These are phyloP conservation scores for Geotrichum bryndzae DNA, from an alignment of 1,139 yeast genomes.

Conservation along the genomic window DNA sequence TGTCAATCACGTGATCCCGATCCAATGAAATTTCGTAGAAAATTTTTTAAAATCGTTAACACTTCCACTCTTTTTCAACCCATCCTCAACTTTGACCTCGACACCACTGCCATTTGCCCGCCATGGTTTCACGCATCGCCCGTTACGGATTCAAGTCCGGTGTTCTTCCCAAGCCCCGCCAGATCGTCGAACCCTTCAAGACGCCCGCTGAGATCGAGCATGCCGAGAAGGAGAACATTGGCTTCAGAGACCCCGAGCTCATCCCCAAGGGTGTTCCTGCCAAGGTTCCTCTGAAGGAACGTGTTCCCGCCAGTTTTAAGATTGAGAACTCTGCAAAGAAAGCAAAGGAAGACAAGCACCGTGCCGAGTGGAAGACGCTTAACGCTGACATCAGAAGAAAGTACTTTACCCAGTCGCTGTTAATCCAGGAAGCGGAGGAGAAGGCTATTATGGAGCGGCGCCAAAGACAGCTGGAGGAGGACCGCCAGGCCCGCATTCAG, in stretches of 20 bases:
- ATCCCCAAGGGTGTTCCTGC: constrained; percentile 66
- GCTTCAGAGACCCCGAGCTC: constrained; percentile 70
- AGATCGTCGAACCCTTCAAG: constrained; percentile 50
- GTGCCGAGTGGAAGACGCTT: constrained; percentile 46
- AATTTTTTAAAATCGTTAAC: not conserved
- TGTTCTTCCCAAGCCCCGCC: constrained; percentile 69
- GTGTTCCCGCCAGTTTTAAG: constrained; percentile 51
- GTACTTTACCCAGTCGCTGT: constrained; percentile 62
- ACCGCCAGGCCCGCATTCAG: constrained; percentile 34
- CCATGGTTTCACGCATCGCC: constrained; percentile 44
- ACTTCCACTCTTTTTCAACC: not conserved
- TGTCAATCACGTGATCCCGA: not conserved
- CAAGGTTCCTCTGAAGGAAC: constrained; percentile 45
- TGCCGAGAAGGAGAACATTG: constrained; percentile 49
- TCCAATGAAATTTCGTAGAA: constrained; percentile 13
- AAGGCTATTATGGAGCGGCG: constrained; percentile 31
- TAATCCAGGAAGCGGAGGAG: constrained; percentile 53
- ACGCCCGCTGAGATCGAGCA: constrained; percentile 32
- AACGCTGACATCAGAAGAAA: constrained; percentile 67
- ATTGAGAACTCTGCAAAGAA: constrained; percentile 47
- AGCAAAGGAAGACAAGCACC: constrained; percentile 33
- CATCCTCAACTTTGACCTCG: not conserved
- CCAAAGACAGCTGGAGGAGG: constrained; percentile 29
- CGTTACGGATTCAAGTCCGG: constrained; percentile 63
- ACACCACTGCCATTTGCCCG: not conserved